Evolutionary conservation across 495 filamentous ascomycete genomes (phyloP), one percentile per base, ranked within the genome.

Genomic region (Hypoxylon subgilvum): DNA sequence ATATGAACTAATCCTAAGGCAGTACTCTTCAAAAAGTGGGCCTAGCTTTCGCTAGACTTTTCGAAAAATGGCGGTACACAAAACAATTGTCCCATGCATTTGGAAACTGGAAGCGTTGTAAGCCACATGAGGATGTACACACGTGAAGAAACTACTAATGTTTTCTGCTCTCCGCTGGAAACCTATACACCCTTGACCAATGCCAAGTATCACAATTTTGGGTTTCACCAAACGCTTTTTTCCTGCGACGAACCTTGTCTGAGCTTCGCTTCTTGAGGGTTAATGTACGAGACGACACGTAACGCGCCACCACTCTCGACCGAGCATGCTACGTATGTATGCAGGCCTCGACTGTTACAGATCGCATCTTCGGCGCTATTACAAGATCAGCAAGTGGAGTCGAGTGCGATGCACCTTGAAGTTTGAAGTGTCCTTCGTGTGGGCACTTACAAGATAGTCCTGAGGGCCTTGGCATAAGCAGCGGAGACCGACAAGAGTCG

Each of bases 291-390:
- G 19, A 68, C 65, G 27, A 68, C 19, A 8, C 65, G 21, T 9
- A 68, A 48, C n/a, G 51, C 42, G 1, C 65, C 65, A 40, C 57
- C 44, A 16, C 34, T 22, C 6, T 44, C 38, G 42, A 68, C 48
- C 4, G 62, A 48, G 28, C 65, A 68, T 3, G 62, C 61, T 18
- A 68, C 18, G 36, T 68, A 68, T 1, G 65, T 68, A 4, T 68
- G 65, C 9, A 55, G 12, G 13, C 62, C 61, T 10, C 44, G n/a
- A 10, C 46, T 50, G n/a, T 2, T 18, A 13, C 32, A 9, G 8
- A 50, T 19, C 6, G 32, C 32, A 2, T 39, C 32, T 10, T 50
- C 45, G 17, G 46, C 39, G 46, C 46, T 50, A 18, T 39, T 14
- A 17, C 25, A 36, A 6, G 32, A n/a, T 48, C 38, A 48, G 45